Conservation (phyloP, 192 early-diverging fungal genomes). For the Martensiomyces pterosporus region DNA sequence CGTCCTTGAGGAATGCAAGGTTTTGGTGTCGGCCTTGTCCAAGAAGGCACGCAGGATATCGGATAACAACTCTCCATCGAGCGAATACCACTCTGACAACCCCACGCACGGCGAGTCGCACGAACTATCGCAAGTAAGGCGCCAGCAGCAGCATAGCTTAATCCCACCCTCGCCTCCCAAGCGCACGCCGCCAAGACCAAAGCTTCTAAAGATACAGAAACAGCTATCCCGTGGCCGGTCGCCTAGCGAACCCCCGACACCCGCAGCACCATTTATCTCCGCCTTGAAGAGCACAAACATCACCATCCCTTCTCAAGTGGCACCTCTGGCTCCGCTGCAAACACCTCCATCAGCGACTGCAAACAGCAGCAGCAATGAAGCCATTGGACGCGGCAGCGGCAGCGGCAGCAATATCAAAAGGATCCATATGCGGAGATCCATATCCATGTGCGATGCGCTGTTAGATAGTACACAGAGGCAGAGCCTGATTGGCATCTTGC, state of each 20-base stretch:
- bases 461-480: constrained; percentile 59
- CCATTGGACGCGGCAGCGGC: background rate
- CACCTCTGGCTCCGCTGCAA: no score
- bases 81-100: background rate
- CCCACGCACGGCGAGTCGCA: no score
- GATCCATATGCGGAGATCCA: constrained; percentile 34
- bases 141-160: no score
- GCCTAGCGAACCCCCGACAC: constrained; percentile 32
- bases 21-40: constrained; percentile 35
- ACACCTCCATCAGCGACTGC: no score
- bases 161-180: no score
- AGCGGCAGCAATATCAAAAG: background rate
- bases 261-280: constrained; percentile 5
- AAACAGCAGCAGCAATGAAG: no score
- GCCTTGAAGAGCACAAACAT: constrained; percentile 3
- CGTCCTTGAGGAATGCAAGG: constrained; percentile 54
- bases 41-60: constrained; percentile 41
- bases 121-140: no score
- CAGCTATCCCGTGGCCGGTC: constrained; percentile 19
- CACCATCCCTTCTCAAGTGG: background rate
- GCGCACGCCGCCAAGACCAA: no score
- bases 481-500: constrained; percentile 59
- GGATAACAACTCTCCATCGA: constrained; percentile 13
- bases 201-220: no score
- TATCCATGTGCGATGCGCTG: constrained; percentile 45